A percentile compares a stretch with the other conserved stretches of the same genome.
Evolutionary conservation across 2,329 filamentous ascomycete genomes (phyloP).

Genomic region (Colletotrichum aenigma): DNA sequence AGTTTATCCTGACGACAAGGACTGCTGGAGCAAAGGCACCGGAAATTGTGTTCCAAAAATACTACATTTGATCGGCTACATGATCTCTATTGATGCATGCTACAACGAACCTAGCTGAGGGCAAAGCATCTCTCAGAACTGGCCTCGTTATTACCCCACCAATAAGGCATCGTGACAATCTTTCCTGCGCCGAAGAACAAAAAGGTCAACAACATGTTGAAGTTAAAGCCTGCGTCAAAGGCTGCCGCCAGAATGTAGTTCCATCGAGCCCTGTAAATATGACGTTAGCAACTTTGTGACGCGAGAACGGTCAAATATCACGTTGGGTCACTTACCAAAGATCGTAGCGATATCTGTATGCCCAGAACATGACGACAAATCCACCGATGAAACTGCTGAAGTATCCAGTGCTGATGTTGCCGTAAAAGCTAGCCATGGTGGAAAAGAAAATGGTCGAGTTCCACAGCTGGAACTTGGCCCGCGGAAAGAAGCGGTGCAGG

Average conservation of each 20-base stretch:
- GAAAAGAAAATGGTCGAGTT: constrained; percentile 69
- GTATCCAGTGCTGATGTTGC: constrained; percentile 65
- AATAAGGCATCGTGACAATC: constrained; percentile 63
- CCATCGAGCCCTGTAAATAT: constrained; percentile 46
- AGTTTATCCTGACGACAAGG: not conserved
- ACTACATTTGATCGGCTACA: not conserved
- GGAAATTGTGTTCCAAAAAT: not conserved
- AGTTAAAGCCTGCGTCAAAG: constrained; percentile 66
- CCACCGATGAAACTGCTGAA: constrained; percentile 62
- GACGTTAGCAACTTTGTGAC: not conserved
- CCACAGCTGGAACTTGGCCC: constrained; percentile 58
- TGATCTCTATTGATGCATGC: not conserved
- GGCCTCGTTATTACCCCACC: constrained; percentile 65
- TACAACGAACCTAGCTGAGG: constrained; percentile 24
- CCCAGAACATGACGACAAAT: constrained; percentile 64
- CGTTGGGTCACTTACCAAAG: constrained; percentile 44
- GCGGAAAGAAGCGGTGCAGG: constrained; percentile 57
- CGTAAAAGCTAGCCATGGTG: constrained; percentile 59
- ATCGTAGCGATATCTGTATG: constrained; percentile 58
- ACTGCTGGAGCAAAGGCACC: not conserved
- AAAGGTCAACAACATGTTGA: constrained; percentile 66
- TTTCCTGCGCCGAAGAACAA: constrained; percentile 59
- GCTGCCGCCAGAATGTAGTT: constrained; percentile 66
- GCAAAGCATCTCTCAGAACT: constrained; percentile 65
- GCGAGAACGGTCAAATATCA: not conserved